Base-by-base conservation (phyloP, 768 basidiomycete genomes). In the Suillus brevipes region DNA sequence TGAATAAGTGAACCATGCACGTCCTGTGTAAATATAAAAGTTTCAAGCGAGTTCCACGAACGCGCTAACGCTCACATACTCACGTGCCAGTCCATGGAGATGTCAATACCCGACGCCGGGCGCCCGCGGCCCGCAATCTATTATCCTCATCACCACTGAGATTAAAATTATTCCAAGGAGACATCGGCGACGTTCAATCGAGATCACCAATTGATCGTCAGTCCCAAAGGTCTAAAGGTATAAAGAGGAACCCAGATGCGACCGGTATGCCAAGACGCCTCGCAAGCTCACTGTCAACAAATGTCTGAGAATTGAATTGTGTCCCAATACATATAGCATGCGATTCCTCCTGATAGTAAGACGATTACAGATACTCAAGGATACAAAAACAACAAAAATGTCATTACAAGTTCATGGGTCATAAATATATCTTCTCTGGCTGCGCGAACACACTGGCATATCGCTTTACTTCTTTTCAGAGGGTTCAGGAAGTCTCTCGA, bases 351-450 rank as follows among this genome's bases (percentile, higher is more conserved):
- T 6, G 9, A 28, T 5, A 55, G 34, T 12, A n/a, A 31, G 38
- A 25, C n/a, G 2, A 25, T 20, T 36, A 36, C 31, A 50, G 7
- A 50, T 10, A 55, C 53, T 20, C 10, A 20, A 53, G 34, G 53
- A 55, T 34, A 55, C 53, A n/a, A 34, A 34, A 55, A 55, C 34
- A 55, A 59, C 59, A 25, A n/a, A 40, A 55, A 18, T 60, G 20
- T 16, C 59, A 60, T 59, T 59, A 59, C 40, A 59, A 9, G 34
- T 62, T 36, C 61, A 25, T n/a, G 20, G 13, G 53, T 50, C 28
- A 25, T 25, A 25, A 31, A 59, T 62, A 62, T 16, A 60, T 20
- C 28, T 31, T 82, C 79, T 23, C 31, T 34, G 18, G 16, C 7
- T 60, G 43, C 25, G 9, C 12, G 6, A 20, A 18, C 20, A 14